Percentiles rank a stretch among this genome's conserved stretches.
Evolutionary conservation across 2,329 filamentous ascomycete species (phyloP).

Genomic region (Zymoseptoria pseudotritici): DNA sequence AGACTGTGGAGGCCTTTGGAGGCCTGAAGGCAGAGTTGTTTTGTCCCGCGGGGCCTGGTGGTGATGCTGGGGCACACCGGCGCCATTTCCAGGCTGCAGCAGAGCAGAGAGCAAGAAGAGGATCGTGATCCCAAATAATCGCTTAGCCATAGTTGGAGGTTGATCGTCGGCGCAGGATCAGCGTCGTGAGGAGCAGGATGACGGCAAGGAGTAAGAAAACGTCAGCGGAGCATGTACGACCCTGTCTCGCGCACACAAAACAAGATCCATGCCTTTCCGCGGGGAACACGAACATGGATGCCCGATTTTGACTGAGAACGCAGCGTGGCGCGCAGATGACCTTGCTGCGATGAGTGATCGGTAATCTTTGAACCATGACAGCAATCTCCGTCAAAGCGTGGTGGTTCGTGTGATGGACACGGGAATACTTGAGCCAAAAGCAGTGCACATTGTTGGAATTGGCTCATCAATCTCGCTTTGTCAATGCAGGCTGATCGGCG

Average conservation of each 20-base stretch:
- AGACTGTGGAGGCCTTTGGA: conserved; percentile 63
- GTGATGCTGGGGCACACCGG: background rate
- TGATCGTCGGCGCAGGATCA: background rate
- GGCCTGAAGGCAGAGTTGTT: conserved; percentile 42
- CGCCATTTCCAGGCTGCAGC: background rate
- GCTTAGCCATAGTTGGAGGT: background rate
- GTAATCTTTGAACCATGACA: too few species aligned
- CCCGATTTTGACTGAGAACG: too few species aligned
- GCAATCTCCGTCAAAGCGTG: too few species aligned
- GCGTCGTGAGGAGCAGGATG: background rate
- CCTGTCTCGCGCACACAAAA: background rate
- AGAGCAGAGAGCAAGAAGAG: background rate
- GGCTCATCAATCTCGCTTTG: too few species aligned
- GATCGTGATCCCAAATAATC: background rate
- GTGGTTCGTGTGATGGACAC: too few species aligned
- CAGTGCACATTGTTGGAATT: too few species aligned
- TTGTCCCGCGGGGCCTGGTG: background rate
- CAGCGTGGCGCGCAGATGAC: too few species aligned
- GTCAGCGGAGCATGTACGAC: background rate
- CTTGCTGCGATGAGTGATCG: too few species aligned
- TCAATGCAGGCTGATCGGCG: too few species aligned
- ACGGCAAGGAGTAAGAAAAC: background rate
- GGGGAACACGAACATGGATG: too few species aligned
- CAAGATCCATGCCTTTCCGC: background rate
- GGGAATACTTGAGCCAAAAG: too few species aligned